Conservation (phyloP, 2,329 filamentous ascomycete genomes). For the Pseudogymnoascus sp. region DNA sequence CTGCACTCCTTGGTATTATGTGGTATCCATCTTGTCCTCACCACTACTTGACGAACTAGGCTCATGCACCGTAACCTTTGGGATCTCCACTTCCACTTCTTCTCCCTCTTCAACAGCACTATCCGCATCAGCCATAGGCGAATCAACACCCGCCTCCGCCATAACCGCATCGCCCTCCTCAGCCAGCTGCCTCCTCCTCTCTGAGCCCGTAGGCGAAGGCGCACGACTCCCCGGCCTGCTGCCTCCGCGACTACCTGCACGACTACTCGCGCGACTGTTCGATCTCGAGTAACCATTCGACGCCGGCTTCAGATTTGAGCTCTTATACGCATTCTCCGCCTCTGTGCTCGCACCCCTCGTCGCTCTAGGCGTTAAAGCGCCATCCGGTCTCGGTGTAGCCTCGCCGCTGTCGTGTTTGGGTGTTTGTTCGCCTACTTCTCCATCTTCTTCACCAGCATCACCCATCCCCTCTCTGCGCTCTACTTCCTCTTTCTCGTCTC, state of each 20-base stretch:
- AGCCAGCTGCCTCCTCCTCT: conserved; percentile 17
- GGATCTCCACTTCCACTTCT: conserved; percentile 32
- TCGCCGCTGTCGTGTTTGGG: conserved; percentile 44
- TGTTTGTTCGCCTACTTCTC: conserved; percentile 50
- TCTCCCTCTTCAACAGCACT: neutral
- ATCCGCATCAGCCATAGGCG: conserved; percentile 23
- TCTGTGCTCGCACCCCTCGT: conserved; percentile 29
- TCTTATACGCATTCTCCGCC: conserved; percentile 31
- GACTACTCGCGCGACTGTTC: conserved; percentile 3
- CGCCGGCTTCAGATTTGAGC: conserved; percentile 30
- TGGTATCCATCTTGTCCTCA: conserved; percentile 16
- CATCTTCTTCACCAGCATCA: conserved; percentile 49
- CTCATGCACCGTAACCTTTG: conserved; percentile 44
- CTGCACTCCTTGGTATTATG: conserved; percentile 19
- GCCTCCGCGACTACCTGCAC: conserved; percentile 29
- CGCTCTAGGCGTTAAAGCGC: conserved; percentile 20
- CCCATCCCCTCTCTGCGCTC: conserved; percentile 80
- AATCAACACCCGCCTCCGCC: conserved; percentile 41
- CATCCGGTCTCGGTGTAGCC: conserved; percentile 44
- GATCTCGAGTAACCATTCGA: conserved; percentile 18
- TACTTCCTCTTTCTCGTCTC: conserved; percentile 92
- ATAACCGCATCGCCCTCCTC: conserved; percentile 51
- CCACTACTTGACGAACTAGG: conserved; percentile 27
- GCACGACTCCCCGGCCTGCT: conserved; percentile 36
- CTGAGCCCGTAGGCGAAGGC: conserved; percentile 30